Percentiles rank a stretch among this genome's conserved stretches.
Evolutionary conservation across 2,329 filamentous ascomycete species (phyloP).

Genomic region (Epichloe gansuensis): DNA sequence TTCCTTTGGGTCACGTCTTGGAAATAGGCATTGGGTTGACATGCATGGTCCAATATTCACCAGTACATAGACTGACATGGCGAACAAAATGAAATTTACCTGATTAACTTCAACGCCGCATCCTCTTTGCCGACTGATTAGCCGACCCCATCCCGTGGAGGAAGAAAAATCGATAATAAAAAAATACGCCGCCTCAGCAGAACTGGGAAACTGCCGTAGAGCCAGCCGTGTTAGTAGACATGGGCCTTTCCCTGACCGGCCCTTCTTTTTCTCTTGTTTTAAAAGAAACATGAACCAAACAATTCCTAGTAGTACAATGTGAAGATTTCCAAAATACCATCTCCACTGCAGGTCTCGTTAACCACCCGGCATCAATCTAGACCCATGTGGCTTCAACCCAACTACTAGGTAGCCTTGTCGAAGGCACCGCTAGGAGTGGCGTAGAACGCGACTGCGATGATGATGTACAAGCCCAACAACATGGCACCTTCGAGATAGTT

Average conservation of each 20-base stretch:
- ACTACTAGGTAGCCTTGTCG: conserved; percentile 18
- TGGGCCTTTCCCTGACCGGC: no score
- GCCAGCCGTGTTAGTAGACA: background rate
- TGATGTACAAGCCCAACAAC: conserved; percentile 40
- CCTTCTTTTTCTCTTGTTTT: background rate
- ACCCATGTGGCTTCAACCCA: background rate
- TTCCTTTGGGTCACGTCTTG: background rate
- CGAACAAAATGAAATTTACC: background rate
- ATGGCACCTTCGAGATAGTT: conserved; percentile 78
- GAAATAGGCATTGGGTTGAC: background rate
- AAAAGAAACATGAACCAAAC: background rate
- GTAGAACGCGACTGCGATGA: conserved; percentile 49
- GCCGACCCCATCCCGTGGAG: no score
- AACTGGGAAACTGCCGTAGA: background rate
- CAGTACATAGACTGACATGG: background rate
- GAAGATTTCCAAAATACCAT: background rate
- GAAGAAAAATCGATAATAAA: background rate
- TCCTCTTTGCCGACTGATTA: background rate
- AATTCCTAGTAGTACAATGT: background rate
- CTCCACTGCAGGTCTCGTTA: no score
- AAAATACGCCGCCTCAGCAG: background rate
- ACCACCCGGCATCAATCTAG: background rate
- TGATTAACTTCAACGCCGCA: background rate
- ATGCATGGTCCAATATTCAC: background rate
- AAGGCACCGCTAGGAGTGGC: conserved; percentile 38